Conservation (phyloP, 371 early-diverging fungal genomes). For the Syncephalastrum sp. region DNA sequence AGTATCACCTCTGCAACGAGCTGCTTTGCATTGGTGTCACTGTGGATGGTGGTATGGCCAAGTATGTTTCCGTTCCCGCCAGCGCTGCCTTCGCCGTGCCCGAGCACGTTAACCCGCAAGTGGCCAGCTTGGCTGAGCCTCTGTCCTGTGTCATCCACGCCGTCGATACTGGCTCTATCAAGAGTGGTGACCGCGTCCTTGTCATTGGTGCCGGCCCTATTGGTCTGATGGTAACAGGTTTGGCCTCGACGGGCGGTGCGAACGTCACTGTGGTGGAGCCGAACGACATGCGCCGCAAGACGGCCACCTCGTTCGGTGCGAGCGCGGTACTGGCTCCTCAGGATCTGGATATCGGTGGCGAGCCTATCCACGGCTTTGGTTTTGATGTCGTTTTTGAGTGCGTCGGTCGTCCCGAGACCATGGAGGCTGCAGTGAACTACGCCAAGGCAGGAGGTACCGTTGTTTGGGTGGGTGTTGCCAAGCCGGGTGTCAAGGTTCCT, state of each 20-base stretch:
- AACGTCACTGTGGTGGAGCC: slow-evolving; percentile 50
- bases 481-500: slow-evolving; percentile 41
- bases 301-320: slow-evolving; percentile 46
- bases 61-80: slow-evolving; percentile 49
- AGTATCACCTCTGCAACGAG: slow-evolving; percentile 48
- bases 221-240: slow-evolving; percentile 51
- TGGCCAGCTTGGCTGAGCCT: slow-evolving; percentile 55
- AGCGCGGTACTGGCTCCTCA: slow-evolving; percentile 29
- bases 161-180: slow-evolving; percentile 48
- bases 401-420: slow-evolving; percentile 51
- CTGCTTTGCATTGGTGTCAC: slow-evolving; percentile 55
- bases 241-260: slow-evolving; percentile 42
- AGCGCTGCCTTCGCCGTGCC: slow-evolving; percentile 42
- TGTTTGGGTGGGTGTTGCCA: slow-evolving; percentile 61
- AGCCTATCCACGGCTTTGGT: slow-evolving; percentile 42
- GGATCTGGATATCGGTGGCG: slow-evolving; percentile 30
- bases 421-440: slow-evolving; percentile 41
- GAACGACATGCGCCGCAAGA: slow-evolving; percentile 41
- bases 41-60: slow-evolving; percentile 57
- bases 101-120: slow-evolving; percentile 36
- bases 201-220: slow-evolving; percentile 60
- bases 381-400: slow-evolving; percentile 61
- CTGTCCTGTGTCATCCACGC: slow-evolving; percentile 61
- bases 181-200: slow-evolving; percentile 42
- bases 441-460: slow-evolving; percentile 51